Conservation (phyloP, 257 asterid genomes). For the Gentiana macrophylla region DNA sequence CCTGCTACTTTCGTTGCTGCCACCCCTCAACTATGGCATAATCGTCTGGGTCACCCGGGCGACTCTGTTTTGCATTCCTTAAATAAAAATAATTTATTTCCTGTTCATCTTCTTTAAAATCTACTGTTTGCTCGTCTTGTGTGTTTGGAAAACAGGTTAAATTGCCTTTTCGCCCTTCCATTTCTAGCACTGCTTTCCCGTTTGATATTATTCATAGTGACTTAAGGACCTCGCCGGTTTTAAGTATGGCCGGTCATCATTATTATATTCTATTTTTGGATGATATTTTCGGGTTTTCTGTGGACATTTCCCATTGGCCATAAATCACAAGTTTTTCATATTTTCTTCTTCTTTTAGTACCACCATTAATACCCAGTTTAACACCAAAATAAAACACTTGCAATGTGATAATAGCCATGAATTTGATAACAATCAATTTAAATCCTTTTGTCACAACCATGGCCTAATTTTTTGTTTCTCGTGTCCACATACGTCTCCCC, state of each 20-base stretch:
- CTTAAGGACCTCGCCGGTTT: neutral
- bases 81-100: no score
- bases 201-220: constrained; percentile 2
- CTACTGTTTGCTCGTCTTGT: neutral
- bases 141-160: neutral
- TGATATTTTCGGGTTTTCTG: neutral
- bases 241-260: neutral
- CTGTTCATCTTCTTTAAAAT: no score
- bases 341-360: neutral
- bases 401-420: no score
- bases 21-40: neutral
- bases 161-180: neutral
- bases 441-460: neutral
- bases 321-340: neutral
- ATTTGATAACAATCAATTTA: neutral
- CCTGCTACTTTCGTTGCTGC: neutral
- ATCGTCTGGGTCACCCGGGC: constrained; percentile 2
- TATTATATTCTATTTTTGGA: neutral
- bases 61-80: no score
- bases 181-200: neutral
- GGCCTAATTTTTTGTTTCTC: neutral
- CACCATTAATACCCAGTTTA: neutral
- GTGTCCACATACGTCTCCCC: constrained; percentile 4
- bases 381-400: neutral
- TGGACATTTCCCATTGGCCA: no score